A percentile compares a stretch with the other conserved stretches of the same genome.
Evolutionary conservation across 1,139 yeast species (phyloP).

Genomic region (Yamadazyma membranifaciens): DNA sequence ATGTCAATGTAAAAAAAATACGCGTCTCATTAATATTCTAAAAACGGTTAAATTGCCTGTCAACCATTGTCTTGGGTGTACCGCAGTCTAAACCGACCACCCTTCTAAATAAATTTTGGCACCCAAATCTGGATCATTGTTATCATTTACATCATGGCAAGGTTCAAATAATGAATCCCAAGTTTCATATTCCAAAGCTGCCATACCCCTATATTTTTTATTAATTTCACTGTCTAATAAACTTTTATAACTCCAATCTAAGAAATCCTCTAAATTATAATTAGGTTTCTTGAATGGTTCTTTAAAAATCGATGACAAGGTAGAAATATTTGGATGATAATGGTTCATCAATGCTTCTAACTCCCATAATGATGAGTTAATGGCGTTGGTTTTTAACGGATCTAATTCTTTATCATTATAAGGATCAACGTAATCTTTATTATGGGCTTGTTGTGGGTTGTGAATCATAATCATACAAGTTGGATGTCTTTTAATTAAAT

Average conservation of each 20-base stretch:
- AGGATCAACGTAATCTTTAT: slow-evolving; percentile 56
- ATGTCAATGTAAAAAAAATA: slow-evolving; percentile 6
- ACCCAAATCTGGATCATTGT: slow-evolving; percentile 2
- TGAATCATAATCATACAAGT: slow-evolving; percentile 91
- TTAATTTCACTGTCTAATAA: slow-evolving; percentile 72
- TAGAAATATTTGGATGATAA: slow-evolving; percentile 93
- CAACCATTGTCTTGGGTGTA: too few relatives aligned
- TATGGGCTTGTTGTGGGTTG: slow-evolving; percentile 25
- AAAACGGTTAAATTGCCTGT: slow-evolving; percentile 22
- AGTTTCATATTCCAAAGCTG: slow-evolving; percentile 78
- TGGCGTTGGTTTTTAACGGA: slow-evolving; percentile 77
- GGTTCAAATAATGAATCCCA: slow-evolving; percentile 40
- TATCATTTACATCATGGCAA: too few relatives aligned
- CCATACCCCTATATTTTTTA: slow-evolving; percentile 66
- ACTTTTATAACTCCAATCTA: slow-evolving; percentile 84
- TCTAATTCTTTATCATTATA: slow-evolving; percentile 62
- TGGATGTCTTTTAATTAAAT: slow-evolving; percentile 86
- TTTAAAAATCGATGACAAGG: slow-evolving; percentile 80
- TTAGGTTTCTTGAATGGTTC: slow-evolving; percentile 88
- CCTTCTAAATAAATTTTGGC: slow-evolving; percentile 20
- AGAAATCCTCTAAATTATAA: slow-evolving; percentile 89
- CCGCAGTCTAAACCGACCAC: slow-evolving; percentile 20
- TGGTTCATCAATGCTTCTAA: slow-evolving; percentile 78
- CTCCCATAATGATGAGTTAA: slow-evolving; percentile 91
- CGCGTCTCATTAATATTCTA: slow-evolving; percentile 36